These are phyloP conservation scores for Osmanthus fragrans DNA, from an alignment of 257 asterid genomes.

Conservation along the genomic window DNA sequence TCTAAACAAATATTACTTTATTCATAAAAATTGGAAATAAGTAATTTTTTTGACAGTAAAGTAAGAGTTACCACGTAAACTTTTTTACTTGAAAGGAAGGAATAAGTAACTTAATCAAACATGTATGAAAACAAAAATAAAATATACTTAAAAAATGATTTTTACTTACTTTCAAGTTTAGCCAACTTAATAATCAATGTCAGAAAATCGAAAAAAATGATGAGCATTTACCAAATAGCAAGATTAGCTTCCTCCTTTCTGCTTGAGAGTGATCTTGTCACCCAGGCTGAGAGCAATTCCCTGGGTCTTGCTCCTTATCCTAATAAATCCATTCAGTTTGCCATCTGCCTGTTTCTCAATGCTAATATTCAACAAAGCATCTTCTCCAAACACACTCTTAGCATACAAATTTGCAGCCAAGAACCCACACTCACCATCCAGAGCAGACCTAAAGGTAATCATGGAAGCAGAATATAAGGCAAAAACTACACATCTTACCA, in stretches of 20 bases:
- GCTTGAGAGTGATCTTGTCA: conserved; percentile 97
- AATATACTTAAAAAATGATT: too few species aligned
- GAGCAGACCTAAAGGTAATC: conserved; percentile 71
- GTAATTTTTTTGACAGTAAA: too few species aligned
- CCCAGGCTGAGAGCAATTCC: conserved; percentile 99
- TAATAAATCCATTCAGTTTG: conserved; percentile 86
- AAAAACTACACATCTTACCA: neutral
- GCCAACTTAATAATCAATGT: neutral
- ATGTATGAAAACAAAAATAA: too few species aligned
- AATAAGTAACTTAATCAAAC: neutral
- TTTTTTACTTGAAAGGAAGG: neutral
- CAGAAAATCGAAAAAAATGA: neutral
- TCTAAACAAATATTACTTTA: too few species aligned
- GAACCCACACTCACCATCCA: conserved; percentile 97
- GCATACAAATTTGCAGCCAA: conserved; percentile 96
- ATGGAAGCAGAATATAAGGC: neutral
- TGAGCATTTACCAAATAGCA: neutral
- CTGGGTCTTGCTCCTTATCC: conserved; percentile 99
- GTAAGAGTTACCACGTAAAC: neutral
- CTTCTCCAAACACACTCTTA: conserved; percentile 98
- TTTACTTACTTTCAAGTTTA: too few species aligned
- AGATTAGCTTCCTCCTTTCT: conserved; percentile 84
- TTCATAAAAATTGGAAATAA: neutral
- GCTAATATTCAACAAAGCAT: conserved; percentile 93
- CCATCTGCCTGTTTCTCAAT: conserved; percentile 91